Evolutionary conservation across 2,329 filamentous ascomycete species (phyloP), one percentile per base, ranked within the genome.

Genomic region (Claviceps sp.): DNA sequence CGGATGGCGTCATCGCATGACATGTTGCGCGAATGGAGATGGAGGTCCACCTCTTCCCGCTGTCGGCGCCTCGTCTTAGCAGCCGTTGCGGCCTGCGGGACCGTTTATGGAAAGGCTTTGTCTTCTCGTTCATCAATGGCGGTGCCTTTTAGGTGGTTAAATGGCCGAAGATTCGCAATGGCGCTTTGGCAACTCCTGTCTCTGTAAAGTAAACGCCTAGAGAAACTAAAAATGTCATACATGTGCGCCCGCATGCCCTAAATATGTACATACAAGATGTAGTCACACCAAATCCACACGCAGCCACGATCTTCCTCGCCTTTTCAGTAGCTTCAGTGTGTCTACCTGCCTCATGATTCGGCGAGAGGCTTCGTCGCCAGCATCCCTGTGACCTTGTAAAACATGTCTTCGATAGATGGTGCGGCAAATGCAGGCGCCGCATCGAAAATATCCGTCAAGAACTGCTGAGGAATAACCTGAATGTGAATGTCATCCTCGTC

Each of bases 391-490:
- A 91, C 82, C 65, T 82, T 79, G 65, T 84, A 81, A 62, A 90
- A 89, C 70, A 88, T 77, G 56, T 89, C 85, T 65, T 85, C 81
- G 22, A 90, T 78, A 11, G 84, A 79, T 22, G 84, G 82, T 60
- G 85, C 76, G 0, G 84, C 82, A 61, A 85, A 85, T 3, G 82
- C 77, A 2, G 83, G 81, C 2, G 80, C 80, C 14, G 76, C 73
- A 56, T 89, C 83, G 57, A 90, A 89, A 40, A 90, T 77, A 49
- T 81, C 75, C 5, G 84, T 75, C 51, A 90, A 69, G 56, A 80
- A 78, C 61, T 89, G 82, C 48, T 82, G 78, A 43, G 81, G 72
- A 18, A 89, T 77, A 18, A 89, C 79, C 6, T 77, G 76, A 2
- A 72, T 69, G 53, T 78, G 76, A 22, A 74, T 71, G 37, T 77